phyloP scores from a whole-genome alignment of 192 early-diverging fungal species.

The Oehlia diaphana region DNA sequence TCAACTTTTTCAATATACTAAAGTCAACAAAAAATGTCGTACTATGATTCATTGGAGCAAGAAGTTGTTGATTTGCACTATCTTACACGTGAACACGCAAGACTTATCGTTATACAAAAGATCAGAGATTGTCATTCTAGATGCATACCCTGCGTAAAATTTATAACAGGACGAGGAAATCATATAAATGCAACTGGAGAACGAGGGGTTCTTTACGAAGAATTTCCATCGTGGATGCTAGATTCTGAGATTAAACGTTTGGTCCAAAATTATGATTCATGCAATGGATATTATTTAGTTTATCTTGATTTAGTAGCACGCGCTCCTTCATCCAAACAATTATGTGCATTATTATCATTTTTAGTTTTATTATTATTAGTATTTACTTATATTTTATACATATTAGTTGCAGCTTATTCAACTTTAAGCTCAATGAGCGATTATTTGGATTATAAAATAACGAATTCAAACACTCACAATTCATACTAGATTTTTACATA shows the following conservation, averaged over 20 bases:
- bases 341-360: no score
- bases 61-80: background rate
- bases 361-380: no score
- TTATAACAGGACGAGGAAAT: background rate
- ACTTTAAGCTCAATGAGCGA: no score
- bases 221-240: background rate
- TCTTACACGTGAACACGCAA: background rate
- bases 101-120: background rate
- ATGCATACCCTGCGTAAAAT: background rate
- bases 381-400: no score
- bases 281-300: background rate
- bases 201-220: background rate
- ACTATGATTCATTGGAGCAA: no score
- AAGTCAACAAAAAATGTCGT: no score
- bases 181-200: background rate
- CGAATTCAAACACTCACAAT: no score
- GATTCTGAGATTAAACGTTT: background rate
- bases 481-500: no score
- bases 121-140: background rate
- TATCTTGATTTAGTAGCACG: background rate
- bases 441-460: no score
- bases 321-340: no score
- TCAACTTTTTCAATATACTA: no score
- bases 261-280: background rate
- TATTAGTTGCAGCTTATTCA: no score